Evolutionary conservation across 1,139 yeast genomes (phyloP).

Genomic region (Yamadazyma aaseri): DNA sequence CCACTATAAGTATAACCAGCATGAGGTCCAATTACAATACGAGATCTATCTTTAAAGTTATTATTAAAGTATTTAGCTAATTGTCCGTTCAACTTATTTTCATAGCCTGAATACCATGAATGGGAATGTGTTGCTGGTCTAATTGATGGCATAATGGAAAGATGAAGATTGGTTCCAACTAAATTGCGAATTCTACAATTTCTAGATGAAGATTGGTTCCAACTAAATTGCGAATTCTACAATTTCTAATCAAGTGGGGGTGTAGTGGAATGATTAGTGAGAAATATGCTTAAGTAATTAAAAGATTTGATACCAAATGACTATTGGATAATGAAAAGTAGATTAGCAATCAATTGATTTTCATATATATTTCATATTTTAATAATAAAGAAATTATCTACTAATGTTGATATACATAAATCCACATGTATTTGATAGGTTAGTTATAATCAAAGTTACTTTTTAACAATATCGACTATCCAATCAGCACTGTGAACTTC

Average conservation of each 20-base stretch:
- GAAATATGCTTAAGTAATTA: too few species aligned
- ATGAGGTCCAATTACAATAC: constrained; percentile 68
- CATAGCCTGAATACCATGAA: constrained; percentile 70
- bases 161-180: too few species aligned
- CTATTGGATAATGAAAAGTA: too few species aligned
- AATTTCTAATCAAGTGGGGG: too few species aligned
- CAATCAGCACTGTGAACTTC: constrained; percentile 30
- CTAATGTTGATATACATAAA: neutral
- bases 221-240: constrained; percentile 1
- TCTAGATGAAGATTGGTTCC: neutral
- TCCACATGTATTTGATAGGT: too few species aligned
- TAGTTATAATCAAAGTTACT: too few species aligned
- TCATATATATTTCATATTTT: too few species aligned
- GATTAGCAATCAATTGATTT: too few species aligned
- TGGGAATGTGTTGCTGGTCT: constrained; percentile 66
- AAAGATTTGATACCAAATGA: too few species aligned
- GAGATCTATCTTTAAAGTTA: constrained; percentile 48
- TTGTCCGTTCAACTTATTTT: constrained; percentile 44
- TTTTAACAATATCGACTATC: constrained; percentile 35
- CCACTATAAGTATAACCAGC: constrained; percentile 94
- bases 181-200: constrained; percentile 1
- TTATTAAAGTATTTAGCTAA: constrained; percentile 34
- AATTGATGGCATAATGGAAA: constrained; percentile 2
- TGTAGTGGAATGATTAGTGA: too few species aligned
- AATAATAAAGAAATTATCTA: too few species aligned